A percentile compares a stretch with the other conserved stretches of the same genome.
Evolutionary conservation across 2,329 filamentous ascomycete genomes (phyloP).

Genomic region (Stachybotrys chartarum): DNA sequence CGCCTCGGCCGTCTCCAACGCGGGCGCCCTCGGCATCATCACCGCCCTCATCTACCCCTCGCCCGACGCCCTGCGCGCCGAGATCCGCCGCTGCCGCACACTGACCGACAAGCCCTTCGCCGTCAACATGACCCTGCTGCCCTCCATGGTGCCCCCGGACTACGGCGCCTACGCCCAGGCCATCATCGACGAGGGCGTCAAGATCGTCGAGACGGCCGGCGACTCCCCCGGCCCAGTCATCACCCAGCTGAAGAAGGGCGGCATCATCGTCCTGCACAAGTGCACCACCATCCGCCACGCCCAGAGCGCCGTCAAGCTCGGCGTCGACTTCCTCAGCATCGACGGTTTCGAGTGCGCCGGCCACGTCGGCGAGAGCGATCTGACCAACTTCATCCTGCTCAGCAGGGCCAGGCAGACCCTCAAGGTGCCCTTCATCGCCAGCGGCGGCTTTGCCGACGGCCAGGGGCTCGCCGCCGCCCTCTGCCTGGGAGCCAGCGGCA

Average conservation of each 20-base stretch:
- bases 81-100: constrained; percentile 79
- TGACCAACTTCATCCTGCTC: constrained; percentile 85
- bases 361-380: constrained; percentile 80
- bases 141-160: constrained; percentile 81
- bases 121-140: constrained; percentile 92
- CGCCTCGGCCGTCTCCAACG: constrained; percentile 69
- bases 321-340: constrained; percentile 93
- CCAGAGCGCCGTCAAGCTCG: constrained; percentile 82
- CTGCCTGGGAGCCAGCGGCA: constrained; percentile 80
- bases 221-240: constrained; percentile 89
- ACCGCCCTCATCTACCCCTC: constrained; percentile 89
- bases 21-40: constrained; percentile 76
- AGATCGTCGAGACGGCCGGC: constrained; percentile 86
- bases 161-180: constrained; percentile 88
- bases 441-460: constrained; percentile 91
- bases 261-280: constrained; percentile 83
- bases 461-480: constrained; percentile 87
- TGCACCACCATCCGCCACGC: constrained; percentile 96
- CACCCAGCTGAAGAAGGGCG: constrained; percentile 73
- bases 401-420: constrained; percentile 78
- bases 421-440: constrained; percentile 86
- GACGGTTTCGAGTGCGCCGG: constrained; percentile 97
- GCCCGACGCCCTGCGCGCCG: constrained; percentile 83
- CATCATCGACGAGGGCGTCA: constrained; percentile 86
- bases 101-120: constrained; percentile 78